Percentiles rank a stretch among this genome's conserved stretches.
These are phyloP conservation scores for Cyclotella baltica DNA, from an alignment of 108 stramenopile species.

Conservation along the genomic window DNA sequence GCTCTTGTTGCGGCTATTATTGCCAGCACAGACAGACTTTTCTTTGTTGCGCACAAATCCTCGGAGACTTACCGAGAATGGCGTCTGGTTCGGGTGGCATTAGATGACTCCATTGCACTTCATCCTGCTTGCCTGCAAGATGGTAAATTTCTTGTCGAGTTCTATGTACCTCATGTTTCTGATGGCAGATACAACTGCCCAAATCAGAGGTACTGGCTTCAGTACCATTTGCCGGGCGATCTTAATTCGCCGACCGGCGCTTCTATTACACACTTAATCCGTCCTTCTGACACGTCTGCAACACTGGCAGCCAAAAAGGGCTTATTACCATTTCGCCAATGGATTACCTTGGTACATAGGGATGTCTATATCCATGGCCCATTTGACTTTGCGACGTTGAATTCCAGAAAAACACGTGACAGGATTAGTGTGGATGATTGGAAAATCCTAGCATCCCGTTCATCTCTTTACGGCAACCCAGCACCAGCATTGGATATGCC, in stretches of 20 bases:
- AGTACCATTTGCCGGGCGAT: neutral
- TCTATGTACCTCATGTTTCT: neutral
- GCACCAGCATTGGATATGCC: neutral
- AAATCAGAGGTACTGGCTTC: conserved; percentile 5
- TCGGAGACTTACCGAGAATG: neutral
- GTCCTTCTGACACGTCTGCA: neutral
- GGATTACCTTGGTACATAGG: neutral
- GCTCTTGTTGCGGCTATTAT: neutral
- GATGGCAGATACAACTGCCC: neutral
- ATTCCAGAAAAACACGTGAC: conserved; percentile 16
- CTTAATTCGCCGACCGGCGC: neutral
- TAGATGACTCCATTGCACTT: neutral
- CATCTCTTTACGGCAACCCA: neutral
- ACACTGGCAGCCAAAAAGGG: neutral
- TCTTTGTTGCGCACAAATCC: neutral
- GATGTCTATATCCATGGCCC: neutral
- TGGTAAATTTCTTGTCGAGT: too few species aligned
- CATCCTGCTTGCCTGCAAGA: neutral
- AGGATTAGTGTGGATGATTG: neutral
- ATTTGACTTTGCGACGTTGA: conserved; percentile 1
- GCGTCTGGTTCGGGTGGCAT: neutral
- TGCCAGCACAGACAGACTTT: neutral
- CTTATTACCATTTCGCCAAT: conserved; percentile 2
- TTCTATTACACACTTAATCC: neutral
- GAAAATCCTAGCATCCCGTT: neutral